A percentile compares a stretch with the other conserved stretches of the same genome.
Conservation (phyloP, 169 alveolate genomes). For the Plasmodium relictum region DNA sequence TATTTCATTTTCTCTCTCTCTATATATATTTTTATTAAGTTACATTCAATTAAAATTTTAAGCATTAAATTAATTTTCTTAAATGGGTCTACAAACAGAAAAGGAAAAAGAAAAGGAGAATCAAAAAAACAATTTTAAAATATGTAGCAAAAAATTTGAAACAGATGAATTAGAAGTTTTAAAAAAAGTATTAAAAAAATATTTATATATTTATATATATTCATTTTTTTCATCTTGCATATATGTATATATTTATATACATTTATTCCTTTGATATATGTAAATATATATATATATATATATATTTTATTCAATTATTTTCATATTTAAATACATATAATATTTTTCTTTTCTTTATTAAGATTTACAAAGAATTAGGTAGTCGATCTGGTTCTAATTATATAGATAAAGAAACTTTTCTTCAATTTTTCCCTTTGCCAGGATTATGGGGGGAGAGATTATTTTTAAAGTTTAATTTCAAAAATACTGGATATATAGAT, state of each 20-base stretch:
- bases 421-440: constrained; percentile 90
- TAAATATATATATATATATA: constrained; percentile 1
- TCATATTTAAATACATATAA: neutral
- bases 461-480: constrained; percentile 85
- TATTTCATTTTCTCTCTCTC: constrained; percentile 6
- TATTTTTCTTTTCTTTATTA: neutral
- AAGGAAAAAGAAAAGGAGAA: constrained; percentile 64
- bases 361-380: constrained; percentile 87
- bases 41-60: constrained; percentile 5
- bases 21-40: neutral
- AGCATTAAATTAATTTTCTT: constrained; percentile 4
- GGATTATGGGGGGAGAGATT: constrained; percentile 93
- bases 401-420: constrained; percentile 90
- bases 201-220: neutral
- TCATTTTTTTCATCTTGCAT: neutral
- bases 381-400: constrained; percentile 85
- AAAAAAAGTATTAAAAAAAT: constrained; percentile 39
- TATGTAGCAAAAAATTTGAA: constrained; percentile 70
- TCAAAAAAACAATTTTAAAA: constrained; percentile 50
- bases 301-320: neutral
- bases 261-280: neutral
- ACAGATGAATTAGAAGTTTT: constrained; percentile 73
- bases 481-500: constrained; percentile 86
- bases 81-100: constrained; percentile 76
- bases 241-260: neutral